Base-by-base conservation (phyloP, 1,284 basidiomycete species). In the Microbotryomycetes sp. region DNA sequence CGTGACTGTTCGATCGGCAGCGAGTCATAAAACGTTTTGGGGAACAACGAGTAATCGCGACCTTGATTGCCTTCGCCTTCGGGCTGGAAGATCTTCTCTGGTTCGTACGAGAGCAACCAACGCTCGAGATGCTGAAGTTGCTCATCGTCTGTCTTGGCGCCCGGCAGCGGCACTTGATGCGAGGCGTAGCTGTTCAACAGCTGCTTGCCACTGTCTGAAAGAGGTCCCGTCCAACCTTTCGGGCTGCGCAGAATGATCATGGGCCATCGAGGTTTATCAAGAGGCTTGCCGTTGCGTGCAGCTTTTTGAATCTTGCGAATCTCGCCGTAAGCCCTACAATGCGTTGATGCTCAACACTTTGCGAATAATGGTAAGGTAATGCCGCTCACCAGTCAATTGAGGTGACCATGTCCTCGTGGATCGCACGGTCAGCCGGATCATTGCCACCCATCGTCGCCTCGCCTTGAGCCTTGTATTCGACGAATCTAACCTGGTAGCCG, bases 191-290 rank as follows among this genome's bases (percentile, higher is more conserved):
- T 69, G 56, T 65, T 66, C 54, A 69, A 54, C 6, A 61, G 58
- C 53, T 68, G 62, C 69, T 56, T 58, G 71, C 75, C 75, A 65
- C 76, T 75, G 6, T 65, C 63, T 18, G 55, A 47, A 5, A 58
- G 26, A 6, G 66, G 68, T 1, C 66, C 66, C 3, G 77, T 75
- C 62, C 79, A 69, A 72, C 77, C 80, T 74, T 92, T 92, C 9
- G 89, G 88, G 1, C 88, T 88, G 49, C 88, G 83, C 56, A 92
- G 78, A 70, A 91, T 82, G 65, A 92, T 78, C 71, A 92, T 81
- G 31, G 90, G 90, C 88, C 88, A 92, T 51, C 88, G 81, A 18
- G 90, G 89, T 76, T 91, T 91, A 48, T 83, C 78, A 64, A 89
- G 84, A 5, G 89, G 84, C 11, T 84, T 81, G 1, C 87, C 88